A percentile compares a stretch with the other conserved stretches of the same genome.
Conservation (phyloP, 306 rosid genomes). For the Luffa aegyptiaca region DNA sequence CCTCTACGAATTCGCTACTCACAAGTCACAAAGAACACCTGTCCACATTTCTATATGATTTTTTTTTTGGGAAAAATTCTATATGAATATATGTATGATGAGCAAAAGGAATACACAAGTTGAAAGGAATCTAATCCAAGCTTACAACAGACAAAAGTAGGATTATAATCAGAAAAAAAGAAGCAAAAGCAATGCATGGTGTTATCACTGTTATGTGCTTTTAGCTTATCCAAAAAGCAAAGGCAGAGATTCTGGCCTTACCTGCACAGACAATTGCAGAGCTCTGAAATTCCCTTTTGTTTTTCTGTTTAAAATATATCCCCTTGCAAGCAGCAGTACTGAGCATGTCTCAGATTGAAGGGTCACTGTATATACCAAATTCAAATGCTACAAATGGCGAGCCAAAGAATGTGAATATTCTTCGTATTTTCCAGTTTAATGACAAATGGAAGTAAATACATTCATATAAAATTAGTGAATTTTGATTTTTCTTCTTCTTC, state of each 20-base stretch:
- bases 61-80: no score
- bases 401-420: background rate
- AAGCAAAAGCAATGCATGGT: background rate
- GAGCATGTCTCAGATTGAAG: background rate
- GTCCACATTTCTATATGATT: background rate
- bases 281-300: constrained; percentile 3
- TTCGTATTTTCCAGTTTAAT: background rate
- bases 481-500: background rate
- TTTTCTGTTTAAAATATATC: background rate
- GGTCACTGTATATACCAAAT: constrained; percentile 1
- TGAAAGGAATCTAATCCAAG: constrained; percentile 1
- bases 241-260: background rate
- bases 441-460: background rate
- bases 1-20: background rate
- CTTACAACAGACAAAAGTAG: constrained; percentile 7
- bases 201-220: background rate
- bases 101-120: background rate
- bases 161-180: background rate
- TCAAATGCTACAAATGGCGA: background rate
- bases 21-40: background rate
- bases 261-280: background rate
- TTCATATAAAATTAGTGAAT: background rate
- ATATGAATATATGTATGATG: background rate
- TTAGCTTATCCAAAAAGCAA: background rate
- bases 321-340: background rate